A percentile compares a stretch with the other conserved stretches of the same genome.
These are phyloP conservation scores for Rhodocollybia butyracea DNA, from an alignment of 768 basidiomycete species.

Conservation along the genomic window DNA sequence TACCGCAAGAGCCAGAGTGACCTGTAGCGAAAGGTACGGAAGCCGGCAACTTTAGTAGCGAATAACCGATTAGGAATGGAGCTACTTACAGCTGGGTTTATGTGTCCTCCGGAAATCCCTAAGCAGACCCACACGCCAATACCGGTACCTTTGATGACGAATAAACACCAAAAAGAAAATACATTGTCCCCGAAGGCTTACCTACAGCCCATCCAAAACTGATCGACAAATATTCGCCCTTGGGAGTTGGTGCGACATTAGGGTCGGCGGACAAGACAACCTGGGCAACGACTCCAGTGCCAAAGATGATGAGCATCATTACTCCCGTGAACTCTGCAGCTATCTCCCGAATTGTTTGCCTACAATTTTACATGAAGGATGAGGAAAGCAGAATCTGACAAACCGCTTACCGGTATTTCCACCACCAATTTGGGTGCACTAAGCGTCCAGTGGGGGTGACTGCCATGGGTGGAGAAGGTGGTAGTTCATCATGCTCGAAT, in stretches of 20 bases:
- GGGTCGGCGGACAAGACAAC: constrained; percentile 33
- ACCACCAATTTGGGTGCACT: constrained; percentile 6
- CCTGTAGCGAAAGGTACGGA: constrained; percentile 36
- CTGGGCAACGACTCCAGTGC: constrained; percentile 42
- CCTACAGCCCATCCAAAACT: neutral
- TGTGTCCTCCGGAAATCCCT: constrained; percentile 50
- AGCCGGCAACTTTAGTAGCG: neutral
- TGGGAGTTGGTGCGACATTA: constrained; percentile 31
- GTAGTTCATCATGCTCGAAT: neutral
- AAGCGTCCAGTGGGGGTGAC: neutral
- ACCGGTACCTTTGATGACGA: constrained; percentile 29
- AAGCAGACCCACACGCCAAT: constrained; percentile 47
- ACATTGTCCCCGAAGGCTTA: neutral
- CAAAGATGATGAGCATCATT: constrained; percentile 42
- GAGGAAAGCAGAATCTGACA: neutral
- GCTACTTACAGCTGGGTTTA: constrained; percentile 31
- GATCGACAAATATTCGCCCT: constrained; percentile 23
- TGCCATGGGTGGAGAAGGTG: neutral
- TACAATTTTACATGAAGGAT: neutral
- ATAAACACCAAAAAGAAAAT: neutral
- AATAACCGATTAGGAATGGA: neutral
- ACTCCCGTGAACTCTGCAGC: constrained; percentile 44
- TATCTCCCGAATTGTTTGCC: constrained; percentile 29
- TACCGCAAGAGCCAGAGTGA: constrained; percentile 67
- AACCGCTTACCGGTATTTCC: constrained; percentile 3